Evolutionary conservation across 2,329 filamentous ascomycete genomes (phyloP), one percentile per base, ranked within the genome.

Genomic region (Fusarium devonianum): DNA sequence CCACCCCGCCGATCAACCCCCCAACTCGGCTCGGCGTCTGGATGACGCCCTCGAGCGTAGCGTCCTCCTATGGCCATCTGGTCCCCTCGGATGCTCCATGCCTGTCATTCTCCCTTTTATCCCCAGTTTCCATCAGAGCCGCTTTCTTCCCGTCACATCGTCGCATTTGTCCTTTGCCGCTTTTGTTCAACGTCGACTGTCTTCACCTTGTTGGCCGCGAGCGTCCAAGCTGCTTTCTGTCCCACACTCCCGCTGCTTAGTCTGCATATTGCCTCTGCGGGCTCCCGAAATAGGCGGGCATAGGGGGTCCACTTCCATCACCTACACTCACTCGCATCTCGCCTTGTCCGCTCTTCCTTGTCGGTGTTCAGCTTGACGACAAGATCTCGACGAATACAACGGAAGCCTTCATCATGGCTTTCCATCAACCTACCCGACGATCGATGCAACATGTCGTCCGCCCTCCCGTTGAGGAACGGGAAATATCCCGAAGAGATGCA

Each of bases 351-450:
- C 44, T 54, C 40, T 36, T 58, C 45, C 55, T 63, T 60, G 62
- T 64, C 60, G 30, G 41, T 47, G 37, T 36, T 35, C 50, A 58
- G 38, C 35, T 26, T 64, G 53, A 35, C 53, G 38, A 56, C 39
- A 45, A 28, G 26, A 36, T 30, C 50, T 38, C 38, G 32, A 37
- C 45, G 13, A 41, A 29, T 37, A 16, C 28, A 34, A 52, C 41
- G 35, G 37, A 28, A 53, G 26, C 39, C 40, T 45, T 36, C 46
- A 60, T 36, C 49, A 85, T 84, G 80, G 80, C 82, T 54, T 85
- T 86, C 62, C 83, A 83, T 55, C 83, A 85, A 63, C 78, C 82
- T 34, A 79, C 81, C 26, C 76, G 79, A 50, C 80, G 80, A 61
- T 69, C 76, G 21, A 71, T 76, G 17, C 81, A 80, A 62, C 77